Conservation (phyloP, 371 early-diverging fungal genomes). For the Rhizopus stolonifer region DNA sequence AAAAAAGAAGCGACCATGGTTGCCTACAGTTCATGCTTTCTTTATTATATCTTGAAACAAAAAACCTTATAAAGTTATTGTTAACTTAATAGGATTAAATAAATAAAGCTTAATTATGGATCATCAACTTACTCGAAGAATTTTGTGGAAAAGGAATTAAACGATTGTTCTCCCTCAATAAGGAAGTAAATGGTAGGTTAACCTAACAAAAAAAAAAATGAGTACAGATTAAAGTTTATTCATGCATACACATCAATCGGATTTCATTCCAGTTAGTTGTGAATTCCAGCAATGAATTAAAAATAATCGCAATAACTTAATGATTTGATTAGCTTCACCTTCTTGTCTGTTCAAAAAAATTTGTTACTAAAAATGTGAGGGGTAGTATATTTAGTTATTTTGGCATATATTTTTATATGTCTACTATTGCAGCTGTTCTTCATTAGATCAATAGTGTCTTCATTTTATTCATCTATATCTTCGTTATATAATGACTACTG, state of each 20-base stretch:
- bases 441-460: constrained; percentile 5
- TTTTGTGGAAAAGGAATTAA: too few relatives aligned
- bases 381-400: constrained; percentile 2
- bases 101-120: background rate
- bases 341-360: constrained; percentile 3
- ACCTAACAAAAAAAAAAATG: constrained; percentile 1
- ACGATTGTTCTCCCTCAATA: too few relatives aligned
- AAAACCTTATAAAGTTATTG: too few relatives aligned
- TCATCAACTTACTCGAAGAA: constrained; percentile 2
- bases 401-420: constrained; percentile 1
- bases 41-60: too few relatives aligned
- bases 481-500: constrained; percentile 1
- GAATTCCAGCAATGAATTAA: constrained; percentile 2
- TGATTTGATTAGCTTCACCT: constrained; percentile 5
- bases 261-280: constrained; percentile 4
- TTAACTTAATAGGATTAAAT: background rate
- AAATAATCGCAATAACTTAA: background rate
- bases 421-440: constrained; percentile 4
- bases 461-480: constrained; percentile 4
- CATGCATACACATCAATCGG: constrained; percentile 4
- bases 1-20: too few relatives aligned
- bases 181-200: constrained; percentile 2
- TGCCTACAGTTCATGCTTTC: too few relatives aligned
- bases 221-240: constrained; percentile 5
- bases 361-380: constrained; percentile 4